A percentile compares a stretch with the other conserved stretches of the same genome.
Evolutionary conservation across 192 early-diverging fungal species (phyloP).

Genomic region (Linnemannia hyalina): DNA sequence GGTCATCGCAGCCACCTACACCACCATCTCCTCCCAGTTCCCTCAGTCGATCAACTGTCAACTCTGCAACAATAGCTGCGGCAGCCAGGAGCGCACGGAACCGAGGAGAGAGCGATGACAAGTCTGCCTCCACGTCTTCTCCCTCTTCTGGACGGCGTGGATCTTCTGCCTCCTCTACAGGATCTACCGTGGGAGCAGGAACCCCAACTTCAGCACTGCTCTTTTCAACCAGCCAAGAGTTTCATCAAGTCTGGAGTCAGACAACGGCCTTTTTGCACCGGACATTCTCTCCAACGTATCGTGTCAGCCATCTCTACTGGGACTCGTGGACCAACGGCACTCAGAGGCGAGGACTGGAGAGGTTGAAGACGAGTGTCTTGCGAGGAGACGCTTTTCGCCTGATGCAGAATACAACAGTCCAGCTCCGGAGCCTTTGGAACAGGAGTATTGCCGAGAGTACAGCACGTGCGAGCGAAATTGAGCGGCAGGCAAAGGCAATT

Average conservation of each 20-base stretch:
- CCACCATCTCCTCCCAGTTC: neutral
- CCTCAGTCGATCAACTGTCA: neutral
- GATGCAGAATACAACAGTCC: constrained; percentile 25
- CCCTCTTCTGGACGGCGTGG: neutral
- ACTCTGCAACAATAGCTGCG: neutral
- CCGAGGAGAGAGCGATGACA: neutral
- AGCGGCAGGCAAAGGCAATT: constrained; percentile 11
- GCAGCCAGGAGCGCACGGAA: neutral
- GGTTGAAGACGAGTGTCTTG: constrained; percentile 28
- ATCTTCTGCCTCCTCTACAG: neutral
- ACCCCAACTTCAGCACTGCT: constrained; percentile 22
- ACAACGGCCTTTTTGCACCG: constrained; percentile 42
- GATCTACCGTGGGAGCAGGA: constrained; percentile 16
- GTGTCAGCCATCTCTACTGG: constrained; percentile 31
- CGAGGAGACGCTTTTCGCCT: constrained; percentile 37
- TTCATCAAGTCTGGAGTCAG: constrained; percentile 27
- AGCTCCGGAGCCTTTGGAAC: constrained; percentile 13
- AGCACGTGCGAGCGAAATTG: constrained; percentile 13
- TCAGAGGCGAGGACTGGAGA: constrained; percentile 42
- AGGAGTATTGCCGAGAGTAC: constrained; percentile 19
- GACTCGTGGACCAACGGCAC: constrained; percentile 55
- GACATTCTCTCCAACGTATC: constrained; percentile 52
- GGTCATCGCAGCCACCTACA: neutral
- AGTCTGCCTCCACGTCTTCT: neutral
- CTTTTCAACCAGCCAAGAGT: constrained; percentile 30